Evolutionary conservation across 2,329 filamentous ascomycete genomes (phyloP).

Genomic region (Alternaria arborescens): DNA sequence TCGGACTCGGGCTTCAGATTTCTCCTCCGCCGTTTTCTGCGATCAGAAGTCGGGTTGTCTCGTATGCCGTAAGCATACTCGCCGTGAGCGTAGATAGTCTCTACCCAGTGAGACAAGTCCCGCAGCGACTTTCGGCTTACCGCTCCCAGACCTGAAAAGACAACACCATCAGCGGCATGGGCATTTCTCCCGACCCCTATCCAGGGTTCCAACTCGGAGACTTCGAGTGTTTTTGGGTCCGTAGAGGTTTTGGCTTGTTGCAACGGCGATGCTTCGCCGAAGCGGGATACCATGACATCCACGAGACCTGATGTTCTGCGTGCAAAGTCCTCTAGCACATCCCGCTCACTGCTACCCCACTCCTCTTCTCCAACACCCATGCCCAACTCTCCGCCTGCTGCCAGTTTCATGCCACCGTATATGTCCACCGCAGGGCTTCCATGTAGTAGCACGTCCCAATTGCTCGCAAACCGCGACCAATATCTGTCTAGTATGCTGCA

Average conservation of each 20-base stretch:
- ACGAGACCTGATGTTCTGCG: constrained; percentile 81
- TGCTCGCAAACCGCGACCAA: constrained; percentile 74
- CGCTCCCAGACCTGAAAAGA: constrained; percentile 83
- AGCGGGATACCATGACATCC: constrained; percentile 87
- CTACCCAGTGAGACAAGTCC: constrained; percentile 84
- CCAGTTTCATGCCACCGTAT: constrained; percentile 85
- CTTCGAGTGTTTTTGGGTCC: constrained; percentile 31
- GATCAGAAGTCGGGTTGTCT: constrained; percentile 76
- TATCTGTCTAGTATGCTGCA: constrained; percentile 77
- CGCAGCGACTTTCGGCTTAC: constrained; percentile 75
- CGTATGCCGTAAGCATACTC: constrained; percentile 84
- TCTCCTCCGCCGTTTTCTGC: constrained; percentile 59
- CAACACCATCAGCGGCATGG: constrained; percentile 77
- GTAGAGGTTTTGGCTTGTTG: constrained; percentile 37
- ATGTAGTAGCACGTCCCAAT: constrained; percentile 89
- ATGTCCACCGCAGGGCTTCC: constrained; percentile 85
- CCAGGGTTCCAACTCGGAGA: constrained; percentile 65
- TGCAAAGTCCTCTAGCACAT: constrained; percentile 90
- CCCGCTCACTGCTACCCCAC: constrained; percentile 89
- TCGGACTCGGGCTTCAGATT: constrained; percentile 32
- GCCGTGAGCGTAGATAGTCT: constrained; percentile 85
- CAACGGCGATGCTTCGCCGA: constrained; percentile 66
- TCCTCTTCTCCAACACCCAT: constrained; percentile 96
- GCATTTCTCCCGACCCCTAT: constrained; percentile 75
- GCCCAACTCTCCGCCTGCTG: constrained; percentile 88